phyloP scores from a whole-genome alignment of 176 grass and related monocot species.

The Carex myosuroides region DNA sequence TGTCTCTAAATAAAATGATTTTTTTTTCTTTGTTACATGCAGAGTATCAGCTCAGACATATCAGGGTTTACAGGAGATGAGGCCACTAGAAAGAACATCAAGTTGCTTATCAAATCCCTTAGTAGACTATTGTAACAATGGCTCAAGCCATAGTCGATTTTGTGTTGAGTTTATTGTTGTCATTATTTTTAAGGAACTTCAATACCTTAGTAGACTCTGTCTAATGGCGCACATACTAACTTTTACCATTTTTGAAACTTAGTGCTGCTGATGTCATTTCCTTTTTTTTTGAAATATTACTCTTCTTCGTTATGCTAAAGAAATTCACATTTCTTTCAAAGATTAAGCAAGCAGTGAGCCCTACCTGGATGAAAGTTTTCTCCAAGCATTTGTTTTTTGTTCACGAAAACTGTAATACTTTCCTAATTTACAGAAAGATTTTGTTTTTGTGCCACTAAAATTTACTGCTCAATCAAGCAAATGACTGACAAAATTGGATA shows the following conservation, averaged over 20 bases:
- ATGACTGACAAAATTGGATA: neutral
- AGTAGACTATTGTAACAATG: constrained; percentile 71
- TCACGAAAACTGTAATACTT: neutral
- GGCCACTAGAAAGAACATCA: constrained; percentile 60
- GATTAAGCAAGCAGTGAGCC: neutral
- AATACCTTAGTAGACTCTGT: neutral
- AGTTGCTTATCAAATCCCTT: constrained; percentile 88
- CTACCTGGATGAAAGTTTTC: neutral
- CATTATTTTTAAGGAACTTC: neutral
- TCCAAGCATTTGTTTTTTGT: neutral
- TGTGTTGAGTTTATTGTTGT: constrained; percentile 9
- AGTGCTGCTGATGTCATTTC: neutral
- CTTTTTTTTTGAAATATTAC: neutral
- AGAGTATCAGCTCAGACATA: constrained; percentile 96
- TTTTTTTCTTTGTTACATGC: constrained; percentile 18
- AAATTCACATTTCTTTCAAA: neutral
- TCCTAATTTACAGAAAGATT: too few relatives aligned
- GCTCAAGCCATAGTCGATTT: constrained; percentile 13
- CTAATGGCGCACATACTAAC: neutral
- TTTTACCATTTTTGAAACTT: neutral
- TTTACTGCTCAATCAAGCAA: neutral
- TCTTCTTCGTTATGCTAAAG: neutral
- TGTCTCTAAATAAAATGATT: neutral
- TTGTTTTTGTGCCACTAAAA: too few relatives aligned
- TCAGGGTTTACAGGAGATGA: constrained; percentile 91